Evolutionary conservation across 257 asterid species (phyloP).

Genomic region (Solanum ossicruentum): DNA sequence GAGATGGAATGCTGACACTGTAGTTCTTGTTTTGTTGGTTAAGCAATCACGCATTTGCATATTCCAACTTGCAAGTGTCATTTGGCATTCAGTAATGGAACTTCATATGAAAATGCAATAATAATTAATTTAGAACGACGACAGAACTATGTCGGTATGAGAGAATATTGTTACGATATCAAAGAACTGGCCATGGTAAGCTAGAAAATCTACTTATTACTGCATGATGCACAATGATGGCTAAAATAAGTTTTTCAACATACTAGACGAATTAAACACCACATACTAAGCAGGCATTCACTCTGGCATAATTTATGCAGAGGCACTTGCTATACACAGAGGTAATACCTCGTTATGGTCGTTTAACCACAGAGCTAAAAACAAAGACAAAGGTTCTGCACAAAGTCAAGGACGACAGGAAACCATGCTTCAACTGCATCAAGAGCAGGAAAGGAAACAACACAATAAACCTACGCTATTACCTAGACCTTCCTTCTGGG

Average conservation of each 20-base stretch:
- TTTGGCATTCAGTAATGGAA: neutral
- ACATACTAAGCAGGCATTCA: neutral
- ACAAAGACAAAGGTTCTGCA: neutral
- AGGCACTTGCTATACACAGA: neutral
- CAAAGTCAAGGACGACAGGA: neutral
- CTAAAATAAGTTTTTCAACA: neutral
- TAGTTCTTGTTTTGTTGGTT: neutral
- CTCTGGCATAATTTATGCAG: neutral
- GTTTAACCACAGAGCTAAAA: neutral
- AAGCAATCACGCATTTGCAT: neutral
- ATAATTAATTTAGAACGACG: neutral
- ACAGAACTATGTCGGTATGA: neutral
- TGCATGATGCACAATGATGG: neutral
- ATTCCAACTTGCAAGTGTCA: neutral
- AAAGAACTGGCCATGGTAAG: neutral
- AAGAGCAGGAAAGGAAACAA: neutral
- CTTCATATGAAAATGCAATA: neutral
- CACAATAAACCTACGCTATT: neutral
- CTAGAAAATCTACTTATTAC: neutral
- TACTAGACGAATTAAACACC: neutral
- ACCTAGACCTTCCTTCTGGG: slow-evolving; percentile 13
- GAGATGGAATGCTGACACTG: neutral
- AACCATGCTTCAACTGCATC: neutral
- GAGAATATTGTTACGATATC: neutral
- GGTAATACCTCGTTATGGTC: neutral